Base-by-base conservation (phyloP, 208 protist genomes). In the Blechomonas ayalai region DNA sequence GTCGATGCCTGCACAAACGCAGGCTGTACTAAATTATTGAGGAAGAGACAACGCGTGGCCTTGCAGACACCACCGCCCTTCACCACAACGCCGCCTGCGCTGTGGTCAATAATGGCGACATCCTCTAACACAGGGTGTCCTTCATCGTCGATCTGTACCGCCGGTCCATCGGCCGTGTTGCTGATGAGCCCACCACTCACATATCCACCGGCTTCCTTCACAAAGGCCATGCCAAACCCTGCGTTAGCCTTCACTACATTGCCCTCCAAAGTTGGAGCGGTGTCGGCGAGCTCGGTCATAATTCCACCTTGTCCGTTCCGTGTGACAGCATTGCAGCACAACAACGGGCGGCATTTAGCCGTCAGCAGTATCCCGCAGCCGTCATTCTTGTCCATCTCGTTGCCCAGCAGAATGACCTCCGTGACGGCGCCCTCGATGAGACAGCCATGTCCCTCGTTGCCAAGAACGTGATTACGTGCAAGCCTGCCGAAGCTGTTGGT, bases 231-330 rank as follows among this genome's bases (percentile, higher is more conserved):
- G 33, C 62, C 62, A 27, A 41, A 27, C 24, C 10, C 28, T 4
- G 33, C 24, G 44, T 70, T 70, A 24, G 12, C 40, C 44, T 70
- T 70, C 36, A 70, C 35, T 38, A 52, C 50, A 51, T 59, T 47
- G 4, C 53, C 53, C 19, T 62, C 52, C 1, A 62, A 15, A 3
- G 36, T 6, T 2, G 62, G 62, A 8, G 7, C 12, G 9, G 62
- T 70, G 35, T 29, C 43, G 12, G 19, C 24, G 9, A 37, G 50
- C 7, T 36, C 12, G 7, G 63, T 38, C 12, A 44, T 18, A 8
- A 70, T 16, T 1, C 62, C 62, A 18, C 62, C 48, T 1, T 12
- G 1, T 6, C 27, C 9, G 44, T 64, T 70, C 4, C 44, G 28
- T 0, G 37, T 28, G 6, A 62, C 18, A 22, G 54, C 31, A 36